Conservation (phyloP, 148 eudicot genomes). For the Chenopodium quinoa region DNA sequence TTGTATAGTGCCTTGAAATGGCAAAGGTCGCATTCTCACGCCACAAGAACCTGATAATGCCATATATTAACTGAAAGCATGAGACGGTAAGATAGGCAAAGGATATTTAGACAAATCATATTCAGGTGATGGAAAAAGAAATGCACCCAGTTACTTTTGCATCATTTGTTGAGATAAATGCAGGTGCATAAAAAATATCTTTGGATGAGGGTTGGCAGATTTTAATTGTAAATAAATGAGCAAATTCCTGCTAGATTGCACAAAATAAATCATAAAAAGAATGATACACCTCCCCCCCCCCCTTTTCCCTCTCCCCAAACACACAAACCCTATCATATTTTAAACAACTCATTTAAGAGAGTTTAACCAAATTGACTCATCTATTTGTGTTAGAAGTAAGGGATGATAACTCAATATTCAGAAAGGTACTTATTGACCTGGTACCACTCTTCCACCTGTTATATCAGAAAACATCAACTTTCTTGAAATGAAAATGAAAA, state of each 20-base stretch:
- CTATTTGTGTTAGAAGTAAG: neutral
- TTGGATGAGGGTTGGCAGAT: neutral
- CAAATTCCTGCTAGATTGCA: neutral
- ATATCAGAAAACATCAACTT: neutral
- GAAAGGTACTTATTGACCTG: neutral
- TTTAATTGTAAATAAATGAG: neutral
- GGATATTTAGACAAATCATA: neutral
- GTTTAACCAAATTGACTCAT: neutral
- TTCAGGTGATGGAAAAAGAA: neutral
- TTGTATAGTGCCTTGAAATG: conserved; percentile 85
- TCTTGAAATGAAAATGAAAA: neutral
- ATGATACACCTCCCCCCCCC: neutral
- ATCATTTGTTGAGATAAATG: neutral
- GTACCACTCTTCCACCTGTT: neutral
- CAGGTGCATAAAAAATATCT: neutral
- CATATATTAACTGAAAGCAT: neutral
- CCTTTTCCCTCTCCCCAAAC: too few relatives aligned
- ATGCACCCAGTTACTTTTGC: neutral
- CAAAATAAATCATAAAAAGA: neutral
- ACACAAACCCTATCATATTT: neutral
- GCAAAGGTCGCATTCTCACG: conserved; percentile 94
- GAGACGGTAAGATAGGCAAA: neutral
- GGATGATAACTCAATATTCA: neutral
- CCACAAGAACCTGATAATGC: conserved; percentile 78
- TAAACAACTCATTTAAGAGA: neutral